phyloP scores from a whole-genome alignment of 805 yeast genomes.

The Metschnikowia continentalis region DNA sequence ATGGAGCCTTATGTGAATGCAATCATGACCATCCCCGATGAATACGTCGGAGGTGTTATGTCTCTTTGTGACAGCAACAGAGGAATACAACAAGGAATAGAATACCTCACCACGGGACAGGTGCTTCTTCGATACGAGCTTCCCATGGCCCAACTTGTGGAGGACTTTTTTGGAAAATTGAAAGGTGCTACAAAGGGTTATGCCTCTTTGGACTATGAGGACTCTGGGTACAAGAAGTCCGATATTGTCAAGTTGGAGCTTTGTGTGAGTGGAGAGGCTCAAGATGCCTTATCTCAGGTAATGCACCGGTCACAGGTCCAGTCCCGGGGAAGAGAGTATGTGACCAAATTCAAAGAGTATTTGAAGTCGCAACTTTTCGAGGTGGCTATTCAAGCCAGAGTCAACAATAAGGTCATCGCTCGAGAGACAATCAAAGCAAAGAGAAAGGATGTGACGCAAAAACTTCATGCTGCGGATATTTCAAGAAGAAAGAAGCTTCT shows the following conservation, averaged over 20 bases:
- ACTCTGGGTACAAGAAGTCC: slow-evolving; percentile 76
- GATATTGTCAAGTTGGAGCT: slow-evolving; percentile 85
- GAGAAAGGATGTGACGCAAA: slow-evolving; percentile 91
- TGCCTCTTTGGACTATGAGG: slow-evolving; percentile 93
- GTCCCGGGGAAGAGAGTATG: slow-evolving; percentile 74
- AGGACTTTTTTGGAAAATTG: slow-evolving; percentile 90
- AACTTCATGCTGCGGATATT: slow-evolving; percentile 89
- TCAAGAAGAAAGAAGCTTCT: slow-evolving; percentile 84
- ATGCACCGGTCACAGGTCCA: slow-evolving; percentile 80
- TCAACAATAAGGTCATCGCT: slow-evolving; percentile 75
- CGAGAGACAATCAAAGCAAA: slow-evolving; percentile 92
- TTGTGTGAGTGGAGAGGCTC: slow-evolving; percentile 80
- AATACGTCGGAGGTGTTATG: slow-evolving; percentile 83
- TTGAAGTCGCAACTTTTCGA: slow-evolving; percentile 83
- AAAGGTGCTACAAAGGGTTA: slow-evolving; percentile 89
- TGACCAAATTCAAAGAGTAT: slow-evolving; percentile 72
- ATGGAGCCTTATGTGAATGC: slow-evolving; percentile 91
- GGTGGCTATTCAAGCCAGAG: slow-evolving; percentile 87
- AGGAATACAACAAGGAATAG: slow-evolving; percentile 77
- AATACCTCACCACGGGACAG: slow-evolving; percentile 75
- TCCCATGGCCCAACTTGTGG: slow-evolving; percentile 87
- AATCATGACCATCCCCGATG: slow-evolving; percentile 85
- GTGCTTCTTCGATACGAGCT: slow-evolving; percentile 73
- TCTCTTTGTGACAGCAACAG: slow-evolving; percentile 79
- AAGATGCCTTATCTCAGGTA: slow-evolving; percentile 89